phyloP scores from a whole-genome alignment of 2,329 filamentous ascomycete species.

The Teratosphaeria gauchensis region DNA sequence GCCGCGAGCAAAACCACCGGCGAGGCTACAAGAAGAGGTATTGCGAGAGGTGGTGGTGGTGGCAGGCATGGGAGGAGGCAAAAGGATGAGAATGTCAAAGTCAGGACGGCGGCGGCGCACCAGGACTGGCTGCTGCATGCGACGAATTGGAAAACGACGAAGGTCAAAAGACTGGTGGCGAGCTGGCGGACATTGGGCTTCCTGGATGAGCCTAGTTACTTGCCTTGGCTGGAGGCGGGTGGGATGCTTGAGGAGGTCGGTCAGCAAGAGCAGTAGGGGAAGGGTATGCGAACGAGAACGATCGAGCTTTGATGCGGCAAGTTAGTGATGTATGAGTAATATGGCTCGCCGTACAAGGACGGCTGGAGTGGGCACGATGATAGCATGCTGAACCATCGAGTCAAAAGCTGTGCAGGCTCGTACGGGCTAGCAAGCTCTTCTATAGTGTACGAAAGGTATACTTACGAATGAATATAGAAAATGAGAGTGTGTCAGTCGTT shows the following conservation, averaged over 20 bases:
- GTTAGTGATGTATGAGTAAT: not conserved
- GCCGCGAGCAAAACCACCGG: not conserved
- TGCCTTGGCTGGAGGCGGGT: conserved; percentile 12
- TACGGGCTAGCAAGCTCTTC: not conserved
- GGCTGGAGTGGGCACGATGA: not conserved
- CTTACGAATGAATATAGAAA: too few relatives aligned
- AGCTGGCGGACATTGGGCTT: conserved; percentile 17
- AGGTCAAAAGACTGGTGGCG: conserved; percentile 11
- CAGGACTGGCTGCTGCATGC: conserved; percentile 10
- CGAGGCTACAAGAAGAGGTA: not conserved
- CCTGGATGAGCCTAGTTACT: conserved; percentile 14
- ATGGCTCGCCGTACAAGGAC: not conserved
- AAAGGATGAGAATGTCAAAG: conserved; percentile 2
- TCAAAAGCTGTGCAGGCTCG: not conserved
- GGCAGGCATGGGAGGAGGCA: not conserved
- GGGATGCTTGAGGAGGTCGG: conserved; percentile 10
- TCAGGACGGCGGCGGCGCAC: conserved; percentile 11
- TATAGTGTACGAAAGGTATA: not conserved
- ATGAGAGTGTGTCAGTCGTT: too few relatives aligned
- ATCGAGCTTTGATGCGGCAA: not conserved
- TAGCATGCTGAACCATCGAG: not conserved
- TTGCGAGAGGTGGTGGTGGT: not conserved
- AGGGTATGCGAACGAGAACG: not conserved
- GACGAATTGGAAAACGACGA: conserved; percentile 6
- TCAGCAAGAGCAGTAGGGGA: not conserved